phyloP scores from a whole-genome alignment of 108 stramenopile species.

The Seminavis robusta region DNA sequence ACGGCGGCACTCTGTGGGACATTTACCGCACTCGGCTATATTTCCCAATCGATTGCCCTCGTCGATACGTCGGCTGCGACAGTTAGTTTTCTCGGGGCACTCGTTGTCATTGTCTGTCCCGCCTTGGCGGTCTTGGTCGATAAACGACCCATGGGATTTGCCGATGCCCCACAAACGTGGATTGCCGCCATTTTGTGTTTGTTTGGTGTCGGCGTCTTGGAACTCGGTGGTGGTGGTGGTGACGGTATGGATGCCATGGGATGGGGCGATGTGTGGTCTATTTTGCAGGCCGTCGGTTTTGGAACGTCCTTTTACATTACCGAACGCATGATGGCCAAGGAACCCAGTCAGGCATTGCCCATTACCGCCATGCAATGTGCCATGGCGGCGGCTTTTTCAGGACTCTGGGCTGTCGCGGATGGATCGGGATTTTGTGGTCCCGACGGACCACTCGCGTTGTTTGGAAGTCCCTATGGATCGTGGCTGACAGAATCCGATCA shows the following conservation, averaged over 20 bases:
- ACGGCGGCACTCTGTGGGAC: conserved; percentile 43
- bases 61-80: conserved; percentile 50
- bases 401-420: conserved; percentile 46
- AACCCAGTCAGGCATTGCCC: conserved; percentile 49
- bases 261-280: conserved; percentile 37
- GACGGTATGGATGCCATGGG: conserved; percentile 19
- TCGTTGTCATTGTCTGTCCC: conserved; percentile 60
- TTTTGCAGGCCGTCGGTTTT: conserved; percentile 67
- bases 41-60: conserved; percentile 52
- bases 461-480: conserved; percentile 18
- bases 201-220: conserved; percentile 58
- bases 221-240: conserved; percentile 25
- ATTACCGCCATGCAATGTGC: conserved; percentile 56
- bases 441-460: conserved; percentile 24
- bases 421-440: conserved; percentile 34
- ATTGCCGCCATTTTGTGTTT: conserved; percentile 51
- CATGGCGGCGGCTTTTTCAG: conserved; percentile 38
- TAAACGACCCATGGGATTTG: conserved; percentile 40
- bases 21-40: conserved; percentile 56
- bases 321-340: conserved; percentile 56
- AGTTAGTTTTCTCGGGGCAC: conserved; percentile 56
- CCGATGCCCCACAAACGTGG: conserved; percentile 58
- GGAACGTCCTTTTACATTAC: conserved; percentile 51
- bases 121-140: conserved; percentile 37
- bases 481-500: too few relatives aligned